Conservation (phyloP, 2,329 filamentous ascomycete genomes). For the Alternaria gansuensis region DNA sequence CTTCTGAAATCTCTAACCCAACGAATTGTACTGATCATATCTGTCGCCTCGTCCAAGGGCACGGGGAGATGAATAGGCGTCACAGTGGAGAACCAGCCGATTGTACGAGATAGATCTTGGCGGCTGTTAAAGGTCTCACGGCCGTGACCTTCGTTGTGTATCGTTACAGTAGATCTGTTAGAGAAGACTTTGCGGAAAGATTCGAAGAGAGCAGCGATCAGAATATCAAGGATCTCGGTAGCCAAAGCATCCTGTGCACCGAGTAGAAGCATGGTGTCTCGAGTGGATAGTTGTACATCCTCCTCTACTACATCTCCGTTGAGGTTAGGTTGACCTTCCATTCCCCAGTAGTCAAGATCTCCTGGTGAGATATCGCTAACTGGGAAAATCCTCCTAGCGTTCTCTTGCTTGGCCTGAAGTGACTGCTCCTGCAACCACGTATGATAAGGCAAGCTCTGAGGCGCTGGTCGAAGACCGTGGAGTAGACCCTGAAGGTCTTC, state of each 20-base stretch:
- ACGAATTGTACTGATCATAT: slow-evolving; percentile 44
- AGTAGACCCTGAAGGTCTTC: slow-evolving; percentile 51
- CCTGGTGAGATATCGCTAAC: slow-evolving; percentile 37
- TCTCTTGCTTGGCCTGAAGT: slow-evolving; percentile 39
- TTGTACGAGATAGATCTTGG: slow-evolving; percentile 60
- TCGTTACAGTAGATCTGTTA: slow-evolving; percentile 53
- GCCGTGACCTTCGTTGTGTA: slow-evolving; percentile 62
- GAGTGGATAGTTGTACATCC: slow-evolving; percentile 42
- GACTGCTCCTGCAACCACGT: slow-evolving; percentile 49
- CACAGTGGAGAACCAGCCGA: slow-evolving; percentile 62
- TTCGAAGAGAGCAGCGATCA: slow-evolving; percentile 50
- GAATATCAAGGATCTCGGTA: slow-evolving; percentile 51
- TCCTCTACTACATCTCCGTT: slow-evolving; percentile 47
- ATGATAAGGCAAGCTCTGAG: slow-evolving; percentile 50
- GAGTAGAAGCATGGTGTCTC: slow-evolving; percentile 46
- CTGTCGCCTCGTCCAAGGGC: slow-evolving; percentile 35
- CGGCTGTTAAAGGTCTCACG: slow-evolving; percentile 57
- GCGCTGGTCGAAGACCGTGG: slow-evolving; percentile 34
- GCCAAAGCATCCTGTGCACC: slow-evolving; percentile 47
- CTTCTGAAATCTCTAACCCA: slow-evolving; percentile 48
- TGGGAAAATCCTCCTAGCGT: slow-evolving; percentile 39
- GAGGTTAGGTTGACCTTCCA: slow-evolving; percentile 45
- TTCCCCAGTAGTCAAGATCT: slow-evolving; percentile 52
- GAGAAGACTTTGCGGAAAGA: slow-evolving; percentile 57
- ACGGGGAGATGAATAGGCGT: slow-evolving; percentile 42